These are phyloP conservation scores for Mortierella sp. DNA, from an alignment of 371 early-diverging fungal genomes.

Conservation along the genomic window DNA sequence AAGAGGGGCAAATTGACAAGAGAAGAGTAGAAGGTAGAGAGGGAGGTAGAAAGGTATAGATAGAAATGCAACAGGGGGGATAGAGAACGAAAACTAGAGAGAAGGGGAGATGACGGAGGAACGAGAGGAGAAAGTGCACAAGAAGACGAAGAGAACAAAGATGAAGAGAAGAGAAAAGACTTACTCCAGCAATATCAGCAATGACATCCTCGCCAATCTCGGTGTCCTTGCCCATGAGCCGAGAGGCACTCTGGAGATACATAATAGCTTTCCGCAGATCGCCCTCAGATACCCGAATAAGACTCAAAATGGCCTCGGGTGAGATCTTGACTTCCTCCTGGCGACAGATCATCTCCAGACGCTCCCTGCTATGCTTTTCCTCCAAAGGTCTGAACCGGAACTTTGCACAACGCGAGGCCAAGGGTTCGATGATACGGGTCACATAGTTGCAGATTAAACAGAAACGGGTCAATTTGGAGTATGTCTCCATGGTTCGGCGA, in stretches of 20 bases:
- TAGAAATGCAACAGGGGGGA: too few relatives aligned
- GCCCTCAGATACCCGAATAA: constrained; percentile 87
- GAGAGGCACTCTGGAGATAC: constrained; percentile 89
- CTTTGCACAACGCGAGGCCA: constrained; percentile 96
- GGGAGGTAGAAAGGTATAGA: too few relatives aligned
- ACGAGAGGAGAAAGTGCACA: too few relatives aligned
- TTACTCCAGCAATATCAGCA: constrained; percentile 89
- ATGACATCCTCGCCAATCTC: constrained; percentile 71
- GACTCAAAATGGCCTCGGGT: constrained; percentile 74
- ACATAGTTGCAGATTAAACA: constrained; percentile 99
- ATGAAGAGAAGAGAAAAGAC: background rate
- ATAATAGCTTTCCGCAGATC: constrained; percentile 96
- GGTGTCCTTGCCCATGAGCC: constrained; percentile 64
- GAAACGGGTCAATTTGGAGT: constrained; percentile 96
- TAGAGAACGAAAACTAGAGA: too few relatives aligned
- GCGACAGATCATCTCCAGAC: constrained; percentile 76
- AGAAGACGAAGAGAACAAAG: too few relatives aligned
- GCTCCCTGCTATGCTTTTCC: constrained; percentile 62
- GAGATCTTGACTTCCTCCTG: constrained; percentile 73
- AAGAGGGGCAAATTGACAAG: background rate
- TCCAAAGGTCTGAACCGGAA: constrained; percentile 94
- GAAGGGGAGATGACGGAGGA: too few relatives aligned
- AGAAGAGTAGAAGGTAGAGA: background rate
- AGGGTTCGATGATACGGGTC: constrained; percentile 95
- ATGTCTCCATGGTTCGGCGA: constrained; percentile 99